Conservation (phyloP, 345 rosid species). For the Geranium brycei region DNA sequence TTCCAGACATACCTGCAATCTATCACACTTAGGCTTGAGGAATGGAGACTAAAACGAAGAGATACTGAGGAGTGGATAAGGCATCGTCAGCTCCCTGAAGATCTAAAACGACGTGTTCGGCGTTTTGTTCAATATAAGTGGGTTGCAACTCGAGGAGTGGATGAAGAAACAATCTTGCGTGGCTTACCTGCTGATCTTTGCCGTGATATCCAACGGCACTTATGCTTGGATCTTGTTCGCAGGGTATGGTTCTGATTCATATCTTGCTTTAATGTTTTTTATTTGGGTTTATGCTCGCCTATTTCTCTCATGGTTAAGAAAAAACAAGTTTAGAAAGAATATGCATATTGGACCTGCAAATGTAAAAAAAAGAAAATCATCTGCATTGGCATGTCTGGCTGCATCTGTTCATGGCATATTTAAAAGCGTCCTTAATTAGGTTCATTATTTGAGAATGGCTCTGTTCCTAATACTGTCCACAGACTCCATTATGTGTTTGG, state of each 20-base stretch:
- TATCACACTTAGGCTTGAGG: constrained; percentile 72
- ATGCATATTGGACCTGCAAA: too few species aligned
- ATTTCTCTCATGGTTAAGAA: not conserved
- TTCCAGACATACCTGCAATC: constrained; percentile 79
- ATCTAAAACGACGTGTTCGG: constrained; percentile 47
- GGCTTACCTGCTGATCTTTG: constrained; percentile 85
- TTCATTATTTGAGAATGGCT: too few species aligned
- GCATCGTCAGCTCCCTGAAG: constrained; percentile 88
- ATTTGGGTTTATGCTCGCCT: not conserved
- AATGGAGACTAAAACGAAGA: constrained; percentile 84
- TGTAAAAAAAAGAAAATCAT: too few species aligned
- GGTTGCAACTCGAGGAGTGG: constrained; percentile 86
- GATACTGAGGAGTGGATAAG: constrained; percentile 96
- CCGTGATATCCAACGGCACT: constrained; percentile 74
- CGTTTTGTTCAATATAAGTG: constrained; percentile 77
- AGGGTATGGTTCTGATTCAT: constrained; percentile 34
- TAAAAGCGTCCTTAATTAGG: too few species aligned
- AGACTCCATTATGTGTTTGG: too few species aligned
- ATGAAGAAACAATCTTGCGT: constrained; percentile 62
- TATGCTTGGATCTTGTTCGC: constrained; percentile 85
- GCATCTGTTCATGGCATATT: too few species aligned
- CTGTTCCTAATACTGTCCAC: too few species aligned
- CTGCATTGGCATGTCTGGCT: too few species aligned
- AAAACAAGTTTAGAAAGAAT: too few species aligned
- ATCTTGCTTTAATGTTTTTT: not conserved